Evolutionary conservation across 257 asterid genomes (phyloP).

Genomic region (Echites panduratus): DNA sequence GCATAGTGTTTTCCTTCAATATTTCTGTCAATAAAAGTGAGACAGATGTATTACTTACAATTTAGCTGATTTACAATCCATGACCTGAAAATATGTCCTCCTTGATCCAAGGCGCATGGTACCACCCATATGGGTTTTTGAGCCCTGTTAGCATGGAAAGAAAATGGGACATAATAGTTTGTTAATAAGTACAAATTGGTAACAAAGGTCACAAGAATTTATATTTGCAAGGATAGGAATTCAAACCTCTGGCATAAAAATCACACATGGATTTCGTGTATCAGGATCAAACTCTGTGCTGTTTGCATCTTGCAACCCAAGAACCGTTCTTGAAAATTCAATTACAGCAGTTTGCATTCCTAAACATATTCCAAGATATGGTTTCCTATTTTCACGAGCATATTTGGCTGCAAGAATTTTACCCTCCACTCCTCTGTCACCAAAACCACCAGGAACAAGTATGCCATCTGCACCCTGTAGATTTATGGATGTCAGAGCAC

Average conservation of each 20-base stretch:
- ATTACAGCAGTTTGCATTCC: conserved; percentile 45
- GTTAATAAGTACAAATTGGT: not conserved
- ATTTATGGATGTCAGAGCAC: conserved; percentile 9
- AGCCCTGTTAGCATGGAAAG: conserved; percentile 27
- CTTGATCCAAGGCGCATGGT: conserved; percentile 51
- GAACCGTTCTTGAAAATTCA: conserved; percentile 35
- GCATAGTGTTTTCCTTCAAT: not conserved
- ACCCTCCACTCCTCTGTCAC: conserved; percentile 46
- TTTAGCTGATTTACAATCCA: conserved; percentile 33
- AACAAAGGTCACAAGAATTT: not conserved
- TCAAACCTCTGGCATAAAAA: conserved; percentile 49
- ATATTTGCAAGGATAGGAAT: not conserved
- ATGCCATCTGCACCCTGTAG: conserved; percentile 35
- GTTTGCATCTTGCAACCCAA: conserved; percentile 33
- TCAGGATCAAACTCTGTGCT: conserved; percentile 35
- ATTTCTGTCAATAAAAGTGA: not conserved
- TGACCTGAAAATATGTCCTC: conserved; percentile 37
- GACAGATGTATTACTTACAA: conserved; percentile 24
- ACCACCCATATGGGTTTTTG: conserved; percentile 49
- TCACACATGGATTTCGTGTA: conserved; percentile 40
- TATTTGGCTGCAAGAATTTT: conserved; percentile 40
- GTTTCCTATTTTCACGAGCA: conserved; percentile 39
- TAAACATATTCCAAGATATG: conserved; percentile 40
- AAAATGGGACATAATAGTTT: not conserved
- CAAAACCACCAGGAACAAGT: conserved; percentile 48